These are phyloP conservation scores for Cordia subcordata DNA, from an alignment of 257 asterid species.

Conservation along the genomic window DNA sequence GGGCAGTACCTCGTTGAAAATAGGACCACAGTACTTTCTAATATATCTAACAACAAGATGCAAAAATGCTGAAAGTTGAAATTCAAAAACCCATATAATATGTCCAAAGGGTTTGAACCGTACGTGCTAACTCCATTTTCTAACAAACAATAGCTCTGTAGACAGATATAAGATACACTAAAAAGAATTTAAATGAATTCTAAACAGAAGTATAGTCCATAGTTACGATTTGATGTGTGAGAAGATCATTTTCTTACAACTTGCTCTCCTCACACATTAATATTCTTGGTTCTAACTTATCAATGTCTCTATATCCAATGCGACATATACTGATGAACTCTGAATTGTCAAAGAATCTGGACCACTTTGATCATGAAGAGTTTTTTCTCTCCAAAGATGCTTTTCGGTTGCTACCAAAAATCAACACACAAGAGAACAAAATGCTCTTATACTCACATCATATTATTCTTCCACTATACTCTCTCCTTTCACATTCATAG, in stretches of 20 bases:
- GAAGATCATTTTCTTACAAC: background rate
- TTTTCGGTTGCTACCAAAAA: background rate
- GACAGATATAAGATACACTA: no score
- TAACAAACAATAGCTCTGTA: no score
- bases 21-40: constrained; percentile 8
- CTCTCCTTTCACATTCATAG: constrained; percentile 3
- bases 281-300: background rate
- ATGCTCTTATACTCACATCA: background rate
- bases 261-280: background rate
- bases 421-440: constrained; percentile 8
- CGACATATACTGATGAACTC: background rate
- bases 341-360: constrained; percentile 1
- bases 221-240: no score
- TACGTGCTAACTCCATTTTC: background rate
- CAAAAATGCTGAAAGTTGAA: background rate
- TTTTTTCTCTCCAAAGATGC: constrained; percentile 8
- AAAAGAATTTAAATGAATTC: no score
- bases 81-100: no score
- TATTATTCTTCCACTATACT: background rate
- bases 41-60: background rate
- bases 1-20: background rate
- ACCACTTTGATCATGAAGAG: constrained; percentile 11
- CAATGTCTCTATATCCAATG: background rate
- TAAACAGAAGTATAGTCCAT: no score
- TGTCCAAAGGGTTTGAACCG: background rate